Evolutionary conservation across 1,284 basidiomycete species (phyloP).

Genomic region (Microbotryomycetes sp.): DNA sequence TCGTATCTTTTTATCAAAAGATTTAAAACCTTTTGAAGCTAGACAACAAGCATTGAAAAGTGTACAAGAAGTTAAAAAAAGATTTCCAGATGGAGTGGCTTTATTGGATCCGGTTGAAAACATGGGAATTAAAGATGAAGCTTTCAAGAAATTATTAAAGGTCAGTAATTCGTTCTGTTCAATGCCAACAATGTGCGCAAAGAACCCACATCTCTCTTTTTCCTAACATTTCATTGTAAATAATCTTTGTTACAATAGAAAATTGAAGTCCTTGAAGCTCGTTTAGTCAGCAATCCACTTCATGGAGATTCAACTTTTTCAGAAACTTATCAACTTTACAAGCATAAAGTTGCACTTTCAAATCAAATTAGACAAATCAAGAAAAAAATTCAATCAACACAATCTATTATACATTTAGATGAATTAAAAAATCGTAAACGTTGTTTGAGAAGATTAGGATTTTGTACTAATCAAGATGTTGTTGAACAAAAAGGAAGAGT

Average conservation of each 20-base stretch:
- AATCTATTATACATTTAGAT: constrained; percentile 90
- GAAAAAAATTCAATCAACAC: constrained; percentile 78
- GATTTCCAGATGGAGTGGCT: constrained; percentile 81
- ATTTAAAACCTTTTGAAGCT: constrained; percentile 66
- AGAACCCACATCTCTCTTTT: background rate
- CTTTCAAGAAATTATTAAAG: constrained; percentile 78
- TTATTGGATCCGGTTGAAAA: constrained; percentile 88
- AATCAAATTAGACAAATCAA: constrained; percentile 67
- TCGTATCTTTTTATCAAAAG: constrained; percentile 82
- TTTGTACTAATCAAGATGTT: constrained; percentile 82
- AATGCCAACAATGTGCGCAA: background rate
- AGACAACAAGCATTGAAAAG: constrained; percentile 84
- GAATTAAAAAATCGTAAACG: constrained; percentile 95
- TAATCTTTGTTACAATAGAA: constrained; percentile 51
- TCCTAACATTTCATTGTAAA: background rate
- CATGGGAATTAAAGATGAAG: constrained; percentile 93
- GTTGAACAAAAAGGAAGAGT: constrained; percentile 98
- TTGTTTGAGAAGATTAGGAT: constrained; percentile 82
- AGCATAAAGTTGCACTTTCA: constrained; percentile 66
- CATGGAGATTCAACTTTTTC: constrained; percentile 68
- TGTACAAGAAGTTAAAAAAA: constrained; percentile 76
- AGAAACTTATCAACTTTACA: constrained; percentile 70
- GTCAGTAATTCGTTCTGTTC: constrained; percentile 45
- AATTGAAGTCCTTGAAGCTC: constrained; percentile 79
- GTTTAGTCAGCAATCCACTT: constrained; percentile 66